phyloP scores from a whole-genome alignment of 768 basidiomycete genomes.

The Lyophyllum atratum region DNA sequence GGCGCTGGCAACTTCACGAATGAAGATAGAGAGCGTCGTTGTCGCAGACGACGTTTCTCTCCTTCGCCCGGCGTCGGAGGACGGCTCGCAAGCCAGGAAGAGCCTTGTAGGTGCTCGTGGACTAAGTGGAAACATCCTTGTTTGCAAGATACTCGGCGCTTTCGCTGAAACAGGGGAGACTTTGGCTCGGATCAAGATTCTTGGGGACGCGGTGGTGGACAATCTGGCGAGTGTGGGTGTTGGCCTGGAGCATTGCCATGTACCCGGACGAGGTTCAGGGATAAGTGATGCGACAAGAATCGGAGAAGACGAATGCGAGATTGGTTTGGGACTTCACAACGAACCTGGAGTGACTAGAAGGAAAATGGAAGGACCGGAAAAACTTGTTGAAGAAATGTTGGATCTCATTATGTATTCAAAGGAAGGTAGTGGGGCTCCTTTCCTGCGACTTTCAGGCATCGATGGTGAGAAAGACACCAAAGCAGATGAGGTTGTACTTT shows the following conservation, averaged over 20 bases:
- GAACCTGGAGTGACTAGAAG: constrained; percentile 46
- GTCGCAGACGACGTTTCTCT: constrained; percentile 61
- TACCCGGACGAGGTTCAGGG: constrained; percentile 45
- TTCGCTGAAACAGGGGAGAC: constrained; percentile 41
- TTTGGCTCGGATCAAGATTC: constrained; percentile 32
- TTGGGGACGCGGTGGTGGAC: constrained; percentile 35
- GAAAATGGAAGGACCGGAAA: constrained; percentile 33
- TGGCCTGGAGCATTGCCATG: constrained; percentile 57
- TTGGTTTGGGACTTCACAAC: constrained; percentile 60
- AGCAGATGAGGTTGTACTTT: constrained; percentile 48
- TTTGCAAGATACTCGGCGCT: constrained; percentile 60
- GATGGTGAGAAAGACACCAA: constrained; percentile 26
- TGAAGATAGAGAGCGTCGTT: constrained; percentile 46
- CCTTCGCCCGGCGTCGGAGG: constrained; percentile 19
- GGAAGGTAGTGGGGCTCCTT: constrained; percentile 38
- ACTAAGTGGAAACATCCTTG: constrained; percentile 47
- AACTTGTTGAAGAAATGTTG: constrained; percentile 34
- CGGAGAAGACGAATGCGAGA: constrained; percentile 37
- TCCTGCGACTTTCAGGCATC: constrained; percentile 15
- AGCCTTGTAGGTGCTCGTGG: constrained; percentile 50
- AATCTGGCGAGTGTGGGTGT: constrained; percentile 37
- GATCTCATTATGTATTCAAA: constrained; percentile 37
- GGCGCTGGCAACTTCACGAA: constrained; percentile 34
- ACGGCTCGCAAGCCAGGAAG: constrained; percentile 11
- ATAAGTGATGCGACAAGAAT: constrained; percentile 13